A percentile compares a stretch with the other conserved stretches of the same genome.
These are phyloP conservation scores for Rhytidhysteron rufulum DNA, from an alignment of 2,329 filamentous ascomycete species.

Conservation along the genomic window DNA sequence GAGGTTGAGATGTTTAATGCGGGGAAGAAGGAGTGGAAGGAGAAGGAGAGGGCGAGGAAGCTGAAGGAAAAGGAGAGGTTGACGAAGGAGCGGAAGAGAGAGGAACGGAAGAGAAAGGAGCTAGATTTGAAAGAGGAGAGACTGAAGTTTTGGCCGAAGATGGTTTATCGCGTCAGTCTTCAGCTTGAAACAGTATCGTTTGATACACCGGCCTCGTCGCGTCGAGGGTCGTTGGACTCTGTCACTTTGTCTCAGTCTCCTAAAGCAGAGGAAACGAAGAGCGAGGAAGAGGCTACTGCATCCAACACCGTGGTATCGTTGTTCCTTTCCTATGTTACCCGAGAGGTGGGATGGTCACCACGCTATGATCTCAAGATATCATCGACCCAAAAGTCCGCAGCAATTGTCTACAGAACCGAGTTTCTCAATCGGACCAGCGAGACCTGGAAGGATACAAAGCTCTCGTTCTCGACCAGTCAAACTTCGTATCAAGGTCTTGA, in stretches of 20 bases:
- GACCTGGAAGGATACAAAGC: conserved; percentile 58
- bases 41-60: conserved; percentile 20
- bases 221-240: conserved; percentile 22
- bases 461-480: conserved; percentile 62
- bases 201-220: conserved; percentile 24
- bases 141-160: conserved; percentile 33
- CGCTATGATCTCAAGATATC: conserved; percentile 61
- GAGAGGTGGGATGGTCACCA: conserved; percentile 56
- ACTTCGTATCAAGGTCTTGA: conserved; percentile 55
- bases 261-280: conserved; percentile 1
- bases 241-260: conserved; percentile 11
- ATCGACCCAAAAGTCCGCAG: conserved; percentile 51
- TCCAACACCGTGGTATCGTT: conserved; percentile 27
- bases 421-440: conserved; percentile 62
- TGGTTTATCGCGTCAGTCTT: conserved; percentile 34
- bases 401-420: conserved; percentile 59
- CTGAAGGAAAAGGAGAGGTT: conserved; percentile 18
- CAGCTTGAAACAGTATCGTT: conserved; percentile 30
- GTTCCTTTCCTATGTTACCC: conserved; percentile 57
- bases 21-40: conserved; percentile 21
- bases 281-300: neutral
- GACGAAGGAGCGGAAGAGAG: conserved; percentile 11
- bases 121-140: conserved; percentile 28
- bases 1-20: conserved; percentile 20
- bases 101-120: conserved; percentile 18